Conservation (phyloP, 2,329 filamentous ascomycete genomes). For the Paecilomyces variotii region DNA sequence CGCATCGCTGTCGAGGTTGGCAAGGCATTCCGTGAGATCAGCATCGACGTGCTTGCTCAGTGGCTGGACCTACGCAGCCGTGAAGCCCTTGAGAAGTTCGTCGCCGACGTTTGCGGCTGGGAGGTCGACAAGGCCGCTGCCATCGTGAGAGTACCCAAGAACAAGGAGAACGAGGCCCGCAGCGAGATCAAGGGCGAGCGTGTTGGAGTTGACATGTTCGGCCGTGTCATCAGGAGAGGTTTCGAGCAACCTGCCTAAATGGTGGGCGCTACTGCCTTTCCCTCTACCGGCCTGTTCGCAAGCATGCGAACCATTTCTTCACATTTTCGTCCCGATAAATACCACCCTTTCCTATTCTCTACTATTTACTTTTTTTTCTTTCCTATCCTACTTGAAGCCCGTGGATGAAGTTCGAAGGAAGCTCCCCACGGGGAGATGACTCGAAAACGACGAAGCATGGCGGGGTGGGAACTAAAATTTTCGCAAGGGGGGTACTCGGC, state of each 20-base stretch:
- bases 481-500: background rate
- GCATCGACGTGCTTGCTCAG: constrained; percentile 58
- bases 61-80: constrained; percentile 65
- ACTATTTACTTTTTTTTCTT: background rate
- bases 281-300: background rate
- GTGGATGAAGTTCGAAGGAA: background rate
- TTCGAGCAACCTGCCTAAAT: constrained; percentile 70
- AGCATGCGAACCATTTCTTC: background rate
- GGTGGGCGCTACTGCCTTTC: background rate
- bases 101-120: constrained; percentile 82
- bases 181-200: constrained; percentile 93
- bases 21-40: constrained; percentile 68
- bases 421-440: background rate
- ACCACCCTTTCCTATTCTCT: background rate
- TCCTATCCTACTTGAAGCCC: background rate
- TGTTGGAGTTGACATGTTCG: constrained; percentile 52
- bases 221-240: constrained; percentile 66
- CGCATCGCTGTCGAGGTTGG: constrained; percentile 83
- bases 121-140: constrained; percentile 52
- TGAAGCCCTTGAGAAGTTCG: constrained; percentile 65
- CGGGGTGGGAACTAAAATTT: background rate
- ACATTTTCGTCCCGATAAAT: background rate
- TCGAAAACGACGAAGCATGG: background rate
- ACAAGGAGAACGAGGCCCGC: constrained; percentile 96
- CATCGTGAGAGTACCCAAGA: constrained; percentile 71